A percentile compares a stretch with the other conserved stretches of the same genome.
phyloP scores from a whole-genome alignment of 495 filamentous ascomycete genomes.

The Penicillium salamii region DNA sequence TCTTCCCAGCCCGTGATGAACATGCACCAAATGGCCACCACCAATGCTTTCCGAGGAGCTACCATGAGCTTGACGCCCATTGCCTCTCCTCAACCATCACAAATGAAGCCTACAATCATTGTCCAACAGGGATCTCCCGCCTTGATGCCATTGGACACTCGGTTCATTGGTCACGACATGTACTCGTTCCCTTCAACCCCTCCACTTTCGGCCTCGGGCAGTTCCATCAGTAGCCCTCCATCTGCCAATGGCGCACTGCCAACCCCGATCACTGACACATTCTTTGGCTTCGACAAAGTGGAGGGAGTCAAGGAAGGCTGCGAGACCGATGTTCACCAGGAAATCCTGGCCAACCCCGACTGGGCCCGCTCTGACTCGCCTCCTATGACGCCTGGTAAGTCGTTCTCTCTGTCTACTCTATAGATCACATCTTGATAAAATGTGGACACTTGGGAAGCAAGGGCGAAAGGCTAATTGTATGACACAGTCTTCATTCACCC shows the following conservation, averaged over 20 bases:
- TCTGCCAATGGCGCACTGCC: slow-evolving; percentile 71
- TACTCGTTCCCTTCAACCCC: slow-evolving; percentile 85
- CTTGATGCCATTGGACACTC: slow-evolving; percentile 75
- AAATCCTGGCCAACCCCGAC: slow-evolving; percentile 73
- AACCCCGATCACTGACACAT: slow-evolving; percentile 78
- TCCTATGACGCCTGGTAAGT: slow-evolving; percentile 92
- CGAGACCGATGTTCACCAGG: slow-evolving; percentile 68
- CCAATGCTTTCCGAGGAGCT: slow-evolving; percentile 54
- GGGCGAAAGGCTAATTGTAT: slow-evolving; percentile 24
- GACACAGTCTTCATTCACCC: slow-evolving; percentile 76
- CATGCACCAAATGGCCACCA: slow-evolving; percentile 65
- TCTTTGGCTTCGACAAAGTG: slow-evolving; percentile 69
- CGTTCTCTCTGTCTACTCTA: not conserved
- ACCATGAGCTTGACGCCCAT: slow-evolving; percentile 66
- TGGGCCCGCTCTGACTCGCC: slow-evolving; percentile 77
- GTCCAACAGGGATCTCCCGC: slow-evolving; percentile 67
- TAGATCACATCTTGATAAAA: slow-evolving; percentile 14
- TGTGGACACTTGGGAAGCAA: slow-evolving; percentile 17
- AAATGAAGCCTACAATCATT: slow-evolving; percentile 72
- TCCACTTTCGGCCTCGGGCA: slow-evolving; percentile 79
- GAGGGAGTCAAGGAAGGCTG: slow-evolving; percentile 81
- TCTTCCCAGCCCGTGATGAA: slow-evolving; percentile 58
- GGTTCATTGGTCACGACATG: slow-evolving; percentile 63
- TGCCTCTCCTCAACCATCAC: slow-evolving; percentile 73
- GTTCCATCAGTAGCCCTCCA: slow-evolving; percentile 82